These are phyloP conservation scores for Ascochyta clinopodiicola DNA, from an alignment of 2,329 filamentous ascomycete species.

Conservation along the genomic window DNA sequence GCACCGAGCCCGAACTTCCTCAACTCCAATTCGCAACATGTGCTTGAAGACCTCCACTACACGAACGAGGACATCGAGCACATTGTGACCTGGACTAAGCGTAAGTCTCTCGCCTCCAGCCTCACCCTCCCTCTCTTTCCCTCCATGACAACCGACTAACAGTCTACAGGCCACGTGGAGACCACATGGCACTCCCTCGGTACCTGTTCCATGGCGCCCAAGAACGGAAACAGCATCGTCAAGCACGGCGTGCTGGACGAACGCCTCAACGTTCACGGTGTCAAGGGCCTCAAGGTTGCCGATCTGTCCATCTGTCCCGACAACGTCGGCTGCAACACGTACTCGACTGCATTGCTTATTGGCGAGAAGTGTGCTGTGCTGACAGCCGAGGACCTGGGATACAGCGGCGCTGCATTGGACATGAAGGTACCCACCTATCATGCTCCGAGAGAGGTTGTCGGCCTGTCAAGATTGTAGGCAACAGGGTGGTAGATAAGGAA, in stretches of 20 bases:
- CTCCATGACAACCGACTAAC: conserved; percentile 5
- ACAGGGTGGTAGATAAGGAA: conserved; percentile 43
- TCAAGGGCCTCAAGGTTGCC: conserved; percentile 78
- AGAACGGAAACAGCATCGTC: conserved; percentile 78
- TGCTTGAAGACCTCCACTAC: conserved; percentile 72
- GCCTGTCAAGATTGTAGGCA: conserved; percentile 50
- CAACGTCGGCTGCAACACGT: conserved; percentile 69
- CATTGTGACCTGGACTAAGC: conserved; percentile 68
- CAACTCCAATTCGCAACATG: conserved; percentile 68
- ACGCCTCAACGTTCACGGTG: conserved; percentile 77
- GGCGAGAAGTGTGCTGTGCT: conserved; percentile 77
- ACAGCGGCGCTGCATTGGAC: conserved; percentile 73
- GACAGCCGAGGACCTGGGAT: conserved; percentile 75
- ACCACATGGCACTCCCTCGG: conserved; percentile 74
- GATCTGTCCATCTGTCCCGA: conserved; percentile 79
- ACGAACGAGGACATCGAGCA: conserved; percentile 66
- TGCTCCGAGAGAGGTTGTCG: conserved; percentile 54
- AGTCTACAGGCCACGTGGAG: conserved; percentile 64
- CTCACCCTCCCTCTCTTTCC: background rate
- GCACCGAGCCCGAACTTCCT: conserved; percentile 59
- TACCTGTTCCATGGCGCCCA: conserved; percentile 79
- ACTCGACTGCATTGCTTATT: conserved; percentile 74
- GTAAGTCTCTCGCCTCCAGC: conserved; percentile 25
- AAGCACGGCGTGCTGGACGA: conserved; percentile 81
- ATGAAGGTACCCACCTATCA: conserved; percentile 71